Evolutionary conservation across 208 protist species (phyloP).

Genomic region (Trypanosoma cruzi): DNA sequence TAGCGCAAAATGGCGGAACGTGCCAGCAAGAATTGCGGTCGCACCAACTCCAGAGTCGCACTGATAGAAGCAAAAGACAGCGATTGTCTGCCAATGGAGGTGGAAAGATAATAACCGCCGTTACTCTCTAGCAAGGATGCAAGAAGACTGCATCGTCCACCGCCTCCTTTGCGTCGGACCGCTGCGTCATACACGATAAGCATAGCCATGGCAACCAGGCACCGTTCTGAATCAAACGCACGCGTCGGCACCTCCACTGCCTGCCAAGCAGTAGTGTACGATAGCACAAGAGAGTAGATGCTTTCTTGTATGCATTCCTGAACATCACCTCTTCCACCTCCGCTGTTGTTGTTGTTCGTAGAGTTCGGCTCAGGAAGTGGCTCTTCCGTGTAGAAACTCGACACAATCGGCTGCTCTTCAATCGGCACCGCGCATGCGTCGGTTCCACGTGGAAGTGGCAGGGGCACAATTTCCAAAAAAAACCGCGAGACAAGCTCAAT

Average conservation of each 20-base stretch:
- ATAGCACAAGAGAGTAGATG: conserved; percentile 57
- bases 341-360: not conserved
- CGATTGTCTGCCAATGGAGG: conserved; percentile 49
- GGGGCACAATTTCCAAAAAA: conserved; percentile 56
- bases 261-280: conserved; percentile 78
- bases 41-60: conserved; percentile 30
- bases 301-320: conserved; percentile 27
- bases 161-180: conserved; percentile 31
- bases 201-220: conserved; percentile 58
- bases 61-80: conserved; percentile 48
- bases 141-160: conserved; percentile 34
- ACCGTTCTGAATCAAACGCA: conserved; percentile 65
- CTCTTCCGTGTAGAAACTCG: conserved; percentile 27
- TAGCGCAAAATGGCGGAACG: conserved; percentile 51
- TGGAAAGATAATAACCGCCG: conserved; percentile 70
- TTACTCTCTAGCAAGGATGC: conserved; percentile 40
- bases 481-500: conserved; percentile 75
- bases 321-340: too few species aligned
- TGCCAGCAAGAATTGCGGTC: conserved; percentile 30
- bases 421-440: not conserved
- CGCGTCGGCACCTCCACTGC: conserved; percentile 77
- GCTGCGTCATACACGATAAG: conserved; percentile 77
- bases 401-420: not conserved
- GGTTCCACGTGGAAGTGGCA: conserved; percentile 33
- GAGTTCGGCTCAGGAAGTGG: not conserved